Evolutionary conservation across 148 eudicot genomes (phyloP), one percentile per base, ranked within the genome.

Genomic region (Simmondsia chinensis): DNA sequence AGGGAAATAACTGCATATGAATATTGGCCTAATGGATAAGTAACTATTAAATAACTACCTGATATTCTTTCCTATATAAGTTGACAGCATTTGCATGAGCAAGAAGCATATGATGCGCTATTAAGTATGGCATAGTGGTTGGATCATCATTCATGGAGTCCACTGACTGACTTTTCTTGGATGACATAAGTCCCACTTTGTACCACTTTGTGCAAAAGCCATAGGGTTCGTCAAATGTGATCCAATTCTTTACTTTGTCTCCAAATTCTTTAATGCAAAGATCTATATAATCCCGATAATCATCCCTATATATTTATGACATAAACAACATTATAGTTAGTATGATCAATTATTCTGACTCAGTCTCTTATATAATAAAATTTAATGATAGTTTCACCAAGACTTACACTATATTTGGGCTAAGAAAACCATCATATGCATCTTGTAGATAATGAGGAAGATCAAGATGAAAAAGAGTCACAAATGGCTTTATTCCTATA

Each of bases 341-440:
- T n/a, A n/a, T n/a, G n/a, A n/a, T n/a, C n/a, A n/a, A n/a, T n/a
- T n/a, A n/a, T n/a, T n/a, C n/a, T n/a, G n/a, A n/a, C n/a, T n/a
- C 3, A 43, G 7, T 25, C n/a, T n/a, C n/a, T n/a, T n/a, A n/a
- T n/a, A n/a, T n/a, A n/a, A n/a, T n/a, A n/a, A n/a, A n/a, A n/a
- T n/a, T n/a, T n/a, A n/a, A n/a, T n/a, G n/a, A n/a, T n/a, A n/a
- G n/a, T n/a, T n/a, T n/a, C n/a, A n/a, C n/a, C n/a, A n/a, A n/a
- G 34, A 44, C 72, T 69, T 65, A 74, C 80, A 70, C 50, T 9
- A 74, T 59, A 0, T 48, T 33, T 35, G 58, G 56, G 64, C 72
- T 69, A 15, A 65, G 52, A 30, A 55, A 40, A 28, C 63, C 61
- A 14, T 42, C 71, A 48, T 59, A 66, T 9, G 48, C 59, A 7